phyloP scores from a whole-genome alignment of 768 basidiomycete genomes.

The Termitomyces sp. region DNA sequence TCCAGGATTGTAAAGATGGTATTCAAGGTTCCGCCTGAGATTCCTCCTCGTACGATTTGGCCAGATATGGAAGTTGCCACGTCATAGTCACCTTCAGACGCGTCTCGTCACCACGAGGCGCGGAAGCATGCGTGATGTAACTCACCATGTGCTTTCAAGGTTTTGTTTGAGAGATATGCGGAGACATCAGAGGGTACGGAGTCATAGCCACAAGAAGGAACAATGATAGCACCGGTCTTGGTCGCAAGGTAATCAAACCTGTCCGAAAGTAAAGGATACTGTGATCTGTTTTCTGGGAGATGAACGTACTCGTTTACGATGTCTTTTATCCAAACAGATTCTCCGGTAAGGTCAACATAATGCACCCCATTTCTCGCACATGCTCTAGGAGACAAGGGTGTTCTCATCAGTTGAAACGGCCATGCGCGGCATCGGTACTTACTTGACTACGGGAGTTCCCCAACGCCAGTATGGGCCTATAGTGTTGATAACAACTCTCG shows the following conservation, averaged over 20 bases:
- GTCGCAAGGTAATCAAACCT: conserved; percentile 74
- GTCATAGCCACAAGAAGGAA: conserved; percentile 78
- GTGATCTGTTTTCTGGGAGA: neutral
- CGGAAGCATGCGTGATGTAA: neutral
- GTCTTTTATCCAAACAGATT: conserved; percentile 60
- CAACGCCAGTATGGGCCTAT: conserved; percentile 74
- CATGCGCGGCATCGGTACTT: conserved; percentile 20
- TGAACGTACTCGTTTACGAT: conserved; percentile 55
- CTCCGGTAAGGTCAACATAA: conserved; percentile 85
- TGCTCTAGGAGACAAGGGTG: conserved; percentile 37
- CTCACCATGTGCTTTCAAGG: conserved; percentile 46
- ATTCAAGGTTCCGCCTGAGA: conserved; percentile 67
- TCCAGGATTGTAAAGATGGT: conserved; percentile 36
- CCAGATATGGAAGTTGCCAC: conserved; percentile 60
- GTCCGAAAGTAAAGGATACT: neutral
- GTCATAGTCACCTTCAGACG: conserved; percentile 21
- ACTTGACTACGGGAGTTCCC: conserved; percentile 73
- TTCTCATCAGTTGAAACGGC: neutral
- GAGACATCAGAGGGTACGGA: conserved; percentile 74
- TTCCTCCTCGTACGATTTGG: conserved; percentile 40
- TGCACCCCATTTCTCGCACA: conserved; percentile 75
- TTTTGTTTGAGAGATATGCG: conserved; percentile 66
- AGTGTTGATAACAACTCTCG: conserved; percentile 71
- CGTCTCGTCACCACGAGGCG: neutral
- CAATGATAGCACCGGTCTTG: conserved; percentile 68